Base-by-base conservation (phyloP, 768 basidiomycete genomes). In the Agaricus subrufescens region DNA sequence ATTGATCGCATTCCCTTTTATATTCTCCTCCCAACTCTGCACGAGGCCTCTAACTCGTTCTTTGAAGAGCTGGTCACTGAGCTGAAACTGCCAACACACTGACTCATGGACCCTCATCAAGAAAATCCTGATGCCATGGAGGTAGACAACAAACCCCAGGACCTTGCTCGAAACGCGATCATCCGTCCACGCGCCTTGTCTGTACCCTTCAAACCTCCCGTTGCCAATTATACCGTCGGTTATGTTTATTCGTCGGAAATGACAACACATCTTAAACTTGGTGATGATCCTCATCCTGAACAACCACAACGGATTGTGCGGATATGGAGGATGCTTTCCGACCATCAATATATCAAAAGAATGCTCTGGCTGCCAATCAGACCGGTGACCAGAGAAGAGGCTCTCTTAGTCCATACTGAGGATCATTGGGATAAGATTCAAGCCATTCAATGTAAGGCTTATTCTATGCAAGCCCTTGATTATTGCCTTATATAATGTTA, bases 391-490 rank as follows among this genome's bases (percentile, higher is more conserved):
- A 83, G 81, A 58, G 80, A 87, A 30, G 95, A 98, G 71, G 90
- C 85, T 11, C 70, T 92, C 55, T 83, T 98, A 25, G 94, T 98
- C 3, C 97, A 99, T 69, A 87, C 85, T 46, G 85, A 89, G 63
- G 89, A 89, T 49, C 90, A 93, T 60, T 98, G 95, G 94, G 83
- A 94, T 60, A 91, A 91, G 71, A 87, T 98, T 23, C 75, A 88
- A 56, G 85, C 83, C 25, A 86, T 94, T 26, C 85, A 86, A 71
- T 77, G 94, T 95, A 69, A 73, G 34, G 89, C 78, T 61, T 54
- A 38, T 55, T 30, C 52, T 52, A 43, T 56, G 53, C 25, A 47
- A 7, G 34, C 34, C 11, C 11, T 3, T 34, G 34, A 6, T 8
- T 11, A 8, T 34, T 34, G 34, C 7, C 7, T 8, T 34, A 34